Percentiles rank a stretch among this genome's conserved stretches.
These are phyloP conservation scores for Ophiostoma tasmaniense DNA, from an alignment of 2,329 filamentous ascomycete genomes.

Conservation along the genomic window DNA sequence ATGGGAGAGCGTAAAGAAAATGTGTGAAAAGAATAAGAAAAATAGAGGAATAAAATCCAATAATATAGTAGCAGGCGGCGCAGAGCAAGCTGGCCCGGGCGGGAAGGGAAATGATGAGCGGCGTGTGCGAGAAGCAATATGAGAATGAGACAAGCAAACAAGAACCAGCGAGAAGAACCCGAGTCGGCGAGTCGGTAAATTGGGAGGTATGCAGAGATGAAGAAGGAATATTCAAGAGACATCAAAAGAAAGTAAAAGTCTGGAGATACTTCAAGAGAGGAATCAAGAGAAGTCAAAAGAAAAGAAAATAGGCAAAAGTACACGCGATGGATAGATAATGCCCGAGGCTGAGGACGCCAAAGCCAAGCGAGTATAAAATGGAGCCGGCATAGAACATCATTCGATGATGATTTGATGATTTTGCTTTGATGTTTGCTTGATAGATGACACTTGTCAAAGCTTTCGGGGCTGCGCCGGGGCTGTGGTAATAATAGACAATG, in stretches of 20 bases:
- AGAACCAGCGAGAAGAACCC: neutral
- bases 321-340: neutral
- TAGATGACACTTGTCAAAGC: neutral
- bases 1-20: too few species aligned
- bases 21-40: neutral
- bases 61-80: neutral
- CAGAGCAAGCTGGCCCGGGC: neutral
- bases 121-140: neutral
- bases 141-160: neutral
- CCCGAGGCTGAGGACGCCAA: neutral
- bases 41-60: neutral
- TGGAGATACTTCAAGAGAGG: neutral
- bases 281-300: neutral
- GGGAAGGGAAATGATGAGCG: slow-evolving; percentile 13
- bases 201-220: neutral
- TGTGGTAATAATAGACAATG: neutral
- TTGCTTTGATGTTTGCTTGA: neutral
- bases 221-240: neutral
- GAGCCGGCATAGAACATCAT: neutral
- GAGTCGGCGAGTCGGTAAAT: slow-evolving; percentile 1
- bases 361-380: neutral
- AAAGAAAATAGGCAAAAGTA: neutral
- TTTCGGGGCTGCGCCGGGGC: neutral
- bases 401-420: neutral
- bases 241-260: neutral